Evolutionary conservation across 306 rosid species (phyloP).

Genomic region (Pterocarpus santalinus): DNA sequence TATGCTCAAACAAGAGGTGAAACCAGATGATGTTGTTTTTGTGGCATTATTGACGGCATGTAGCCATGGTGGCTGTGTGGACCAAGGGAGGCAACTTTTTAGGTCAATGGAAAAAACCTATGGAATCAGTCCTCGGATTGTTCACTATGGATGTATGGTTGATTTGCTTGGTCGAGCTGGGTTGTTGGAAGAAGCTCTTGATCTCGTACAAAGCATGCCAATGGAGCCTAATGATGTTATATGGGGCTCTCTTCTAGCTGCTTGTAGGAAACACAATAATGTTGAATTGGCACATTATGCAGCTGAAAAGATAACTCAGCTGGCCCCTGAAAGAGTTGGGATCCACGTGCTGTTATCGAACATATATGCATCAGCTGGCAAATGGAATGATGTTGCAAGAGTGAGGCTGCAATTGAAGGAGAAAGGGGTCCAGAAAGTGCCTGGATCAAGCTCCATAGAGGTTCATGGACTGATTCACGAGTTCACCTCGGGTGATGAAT

Average conservation of each 20-base stretch:
- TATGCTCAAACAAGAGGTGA: conserved; percentile 69
- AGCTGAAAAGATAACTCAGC: conserved; percentile 59
- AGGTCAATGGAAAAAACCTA: conserved; percentile 62
- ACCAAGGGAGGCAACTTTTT: conserved; percentile 66
- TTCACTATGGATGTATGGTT: conserved; percentile 87
- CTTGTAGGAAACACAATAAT: conserved; percentile 73
- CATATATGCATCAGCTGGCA: conserved; percentile 79
- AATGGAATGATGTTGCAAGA: conserved; percentile 83
- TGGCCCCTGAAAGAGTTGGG: conserved; percentile 65
- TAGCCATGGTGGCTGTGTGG: conserved; percentile 74
- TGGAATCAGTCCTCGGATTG: conserved; percentile 63
- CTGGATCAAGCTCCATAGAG: conserved; percentile 76
- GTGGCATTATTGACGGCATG: conserved; percentile 79
- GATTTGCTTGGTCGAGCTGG: conserved; percentile 84
- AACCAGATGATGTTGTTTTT: conserved; percentile 73
- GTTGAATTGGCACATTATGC: conserved; percentile 68
- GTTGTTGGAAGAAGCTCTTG: conserved; percentile 68
- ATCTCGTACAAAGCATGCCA: conserved; percentile 75
- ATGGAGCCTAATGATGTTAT: conserved; percentile 77
- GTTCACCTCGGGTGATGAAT: conserved; percentile 73
- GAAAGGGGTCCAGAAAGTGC: conserved; percentile 65
- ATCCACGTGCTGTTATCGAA: conserved; percentile 75
- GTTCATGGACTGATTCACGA: conserved; percentile 71
- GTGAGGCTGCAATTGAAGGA: conserved; percentile 80
- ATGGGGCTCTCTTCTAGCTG: conserved; percentile 83